These are phyloP conservation scores for Austroboletus niveus DNA, from an alignment of 1,284 basidiomycete species.

Conservation along the genomic window DNA sequence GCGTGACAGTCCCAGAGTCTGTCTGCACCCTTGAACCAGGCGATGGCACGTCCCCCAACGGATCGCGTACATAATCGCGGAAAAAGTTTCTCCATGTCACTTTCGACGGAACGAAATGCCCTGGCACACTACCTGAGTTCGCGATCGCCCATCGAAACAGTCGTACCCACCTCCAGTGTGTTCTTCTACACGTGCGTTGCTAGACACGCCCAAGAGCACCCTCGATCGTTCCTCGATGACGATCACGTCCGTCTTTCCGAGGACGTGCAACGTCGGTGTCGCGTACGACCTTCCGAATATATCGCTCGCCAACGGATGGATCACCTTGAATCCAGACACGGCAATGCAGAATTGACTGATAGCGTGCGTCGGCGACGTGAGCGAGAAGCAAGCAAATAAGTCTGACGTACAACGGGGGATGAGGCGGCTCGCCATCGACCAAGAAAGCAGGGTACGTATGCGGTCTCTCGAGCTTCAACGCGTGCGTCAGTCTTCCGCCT, in stretches of 20 bases:
- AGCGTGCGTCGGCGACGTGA: background rate
- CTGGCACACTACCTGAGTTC: constrained; percentile 34
- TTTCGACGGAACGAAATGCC: constrained; percentile 79
- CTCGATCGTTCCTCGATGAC: constrained; percentile 63
- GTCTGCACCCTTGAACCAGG: constrained; percentile 13
- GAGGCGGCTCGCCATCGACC: constrained; percentile 59
- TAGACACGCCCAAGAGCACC: constrained; percentile 58
- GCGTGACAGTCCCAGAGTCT: constrained; percentile 24
- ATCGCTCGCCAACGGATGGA: constrained; percentile 47
- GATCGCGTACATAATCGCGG: constrained; percentile 47
- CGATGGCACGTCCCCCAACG: constrained; percentile 21
- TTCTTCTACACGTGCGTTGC: constrained; percentile 60
- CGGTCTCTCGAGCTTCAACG: constrained; percentile 28
- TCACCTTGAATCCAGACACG: constrained; percentile 65
- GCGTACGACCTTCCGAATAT: constrained; percentile 58
- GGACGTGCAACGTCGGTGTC: constrained; percentile 79
- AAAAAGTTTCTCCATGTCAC: constrained; percentile 74
- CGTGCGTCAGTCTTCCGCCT: background rate
- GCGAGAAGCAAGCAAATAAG: background rate
- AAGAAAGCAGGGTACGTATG: constrained; percentile 64
- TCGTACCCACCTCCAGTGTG: constrained; percentile 68
- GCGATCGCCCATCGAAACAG: background rate
- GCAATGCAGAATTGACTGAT: constrained; percentile 67
- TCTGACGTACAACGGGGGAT: constrained; percentile 62
- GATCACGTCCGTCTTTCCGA: constrained; percentile 80